Base-by-base conservation (phyloP, 2,329 filamentous ascomycete species). In the Cucurbitaria berberidis region DNA sequence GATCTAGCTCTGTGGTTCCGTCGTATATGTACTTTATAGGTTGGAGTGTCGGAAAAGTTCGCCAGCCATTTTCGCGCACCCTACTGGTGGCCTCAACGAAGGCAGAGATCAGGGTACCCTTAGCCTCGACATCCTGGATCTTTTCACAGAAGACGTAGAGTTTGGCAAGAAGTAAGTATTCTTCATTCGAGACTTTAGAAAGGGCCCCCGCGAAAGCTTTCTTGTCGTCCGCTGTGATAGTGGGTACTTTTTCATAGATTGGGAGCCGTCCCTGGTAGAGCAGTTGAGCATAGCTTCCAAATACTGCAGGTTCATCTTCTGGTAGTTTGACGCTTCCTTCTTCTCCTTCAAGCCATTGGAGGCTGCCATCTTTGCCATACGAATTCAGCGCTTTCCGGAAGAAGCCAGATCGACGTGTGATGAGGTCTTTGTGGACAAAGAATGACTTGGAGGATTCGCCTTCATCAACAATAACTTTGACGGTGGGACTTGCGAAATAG, bases 221-320 rank as follows among this genome's bases (percentile, higher is more conserved):
- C 4, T 11, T 15, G 11, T 11, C 13, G 5, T 34, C 13, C 30
- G 30, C 30, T 16, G 5, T 13, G 30, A 16, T 16, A 34, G 5
- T 11, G 5, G 11, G 5, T 34, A 16, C 13, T 4, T 34, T 16
- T 34, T 13, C 11, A 13, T 11, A 13, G 13, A 34, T 34, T 5
- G 30, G 30, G 5, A 34, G 30, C 11, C 13, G 10, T 13, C 30
- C 30, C 11, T 34, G 10, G 24, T 55, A 55, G 15, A 50, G n/a
- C 15, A 55, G 42, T n/a, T 55, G 46, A 11, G 30, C 10, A 30
- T 55, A 55, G 10, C 19, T 16, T 8, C 26, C 22, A 30, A 55
- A 50, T 3, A 40, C 35, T 1, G n/a, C 40, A 3, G 42, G 52
- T 10, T 51, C 39, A 15, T 51, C 47, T 4, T 50, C 47, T 13